Evolutionary conservation across 768 basidiomycete species (phyloP).

Genomic region (Tremella fuciformis): DNA sequence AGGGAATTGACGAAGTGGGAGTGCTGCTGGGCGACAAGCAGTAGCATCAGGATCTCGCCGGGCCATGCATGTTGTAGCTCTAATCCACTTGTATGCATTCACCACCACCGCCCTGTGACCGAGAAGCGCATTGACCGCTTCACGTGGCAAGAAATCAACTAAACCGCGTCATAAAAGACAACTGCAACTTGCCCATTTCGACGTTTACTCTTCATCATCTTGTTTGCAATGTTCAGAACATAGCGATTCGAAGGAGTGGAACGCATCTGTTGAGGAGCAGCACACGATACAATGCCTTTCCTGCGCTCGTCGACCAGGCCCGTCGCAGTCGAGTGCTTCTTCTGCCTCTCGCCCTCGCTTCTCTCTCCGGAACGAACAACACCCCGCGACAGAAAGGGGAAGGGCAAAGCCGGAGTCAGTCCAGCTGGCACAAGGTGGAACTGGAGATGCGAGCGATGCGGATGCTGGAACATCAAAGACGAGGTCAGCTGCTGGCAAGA

Average conservation of each 20-base stretch:
- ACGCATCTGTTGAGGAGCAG: no score
- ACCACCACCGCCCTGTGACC: no score
- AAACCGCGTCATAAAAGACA: no score
- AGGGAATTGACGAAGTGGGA: slow-evolving; percentile 22
- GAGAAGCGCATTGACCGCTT: no score
- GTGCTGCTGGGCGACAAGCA: slow-evolving; percentile 16
- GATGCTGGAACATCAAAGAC: slow-evolving; percentile 43
- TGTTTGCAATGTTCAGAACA: no score
- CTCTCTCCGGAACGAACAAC: slow-evolving; percentile 20
- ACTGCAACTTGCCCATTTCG: no score
- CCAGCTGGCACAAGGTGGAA: slow-evolving; percentile 42
- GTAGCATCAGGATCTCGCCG: background rate
- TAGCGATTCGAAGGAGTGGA: no score
- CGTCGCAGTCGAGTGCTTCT: slow-evolving; percentile 44
- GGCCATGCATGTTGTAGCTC: no score
- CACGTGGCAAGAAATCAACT: no score
- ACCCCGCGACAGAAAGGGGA: slow-evolving; percentile 27
- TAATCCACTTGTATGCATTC: no score
- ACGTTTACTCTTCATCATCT: no score
- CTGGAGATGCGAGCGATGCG: slow-evolving; percentile 42
- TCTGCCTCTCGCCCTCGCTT: slow-evolving; percentile 40
- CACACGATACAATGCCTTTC: slow-evolving; percentile 18
- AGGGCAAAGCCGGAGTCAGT: slow-evolving; percentile 20
- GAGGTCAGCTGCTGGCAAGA: slow-evolving; percentile 18
- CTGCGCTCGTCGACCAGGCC: slow-evolving; percentile 38